Evolutionary conservation across 1,284 basidiomycete species (phyloP), one percentile per base, ranked within the genome.

Genomic region (Cystobasidiaceae sp.): DNA sequence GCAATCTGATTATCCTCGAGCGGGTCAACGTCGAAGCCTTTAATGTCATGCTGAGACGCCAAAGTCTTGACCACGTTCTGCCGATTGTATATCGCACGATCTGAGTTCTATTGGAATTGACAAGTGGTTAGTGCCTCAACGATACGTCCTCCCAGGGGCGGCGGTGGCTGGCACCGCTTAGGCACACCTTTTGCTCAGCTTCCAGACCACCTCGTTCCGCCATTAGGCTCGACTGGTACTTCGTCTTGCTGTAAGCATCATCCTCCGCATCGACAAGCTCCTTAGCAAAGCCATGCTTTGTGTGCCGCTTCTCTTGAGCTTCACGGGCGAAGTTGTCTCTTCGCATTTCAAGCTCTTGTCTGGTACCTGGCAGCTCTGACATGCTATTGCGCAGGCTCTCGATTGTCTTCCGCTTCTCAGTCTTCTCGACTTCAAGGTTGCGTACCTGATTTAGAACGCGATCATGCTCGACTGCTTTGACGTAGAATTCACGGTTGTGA

Each of bases 141-240:
- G 27, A 30, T 13, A 6, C 19, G 3, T 7, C n/a, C n/a, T n/a
- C n/a, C n/a, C n/a, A n/a, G n/a, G n/a, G 15, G 2, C 32, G 4
- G 21, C 28, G 11, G 21, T 98, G 98, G 75, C 98, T 84, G 78
- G 93, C 97, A 80, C 98, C 96, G 77, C 98, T 97, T 19, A 33
- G 19, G 60, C 74, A 50, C 21, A 77, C 78, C 68, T 77, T 64
- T 64, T 78, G 83, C 73, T 89, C 84, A 0, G 84, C 85, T 39
- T 79, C 78, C 21, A 89, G 77, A 19, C 82, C 79, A 13, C 87
- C 88, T 33, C 85, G 82, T 60, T 82, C 79, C 37, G 81, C 81
- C 41, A 85, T 78, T 17, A 86, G 78, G 15, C 82, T 78, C 19
- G 82, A 81, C 67, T 88, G 84, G 32, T 79, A 75, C 43, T 80